Percentiles rank a stretch among this genome's conserved stretches.
Evolutionary conservation across 2,329 filamentous ascomycete species (phyloP).

Genomic region (Pseudonectria buxi): DNA sequence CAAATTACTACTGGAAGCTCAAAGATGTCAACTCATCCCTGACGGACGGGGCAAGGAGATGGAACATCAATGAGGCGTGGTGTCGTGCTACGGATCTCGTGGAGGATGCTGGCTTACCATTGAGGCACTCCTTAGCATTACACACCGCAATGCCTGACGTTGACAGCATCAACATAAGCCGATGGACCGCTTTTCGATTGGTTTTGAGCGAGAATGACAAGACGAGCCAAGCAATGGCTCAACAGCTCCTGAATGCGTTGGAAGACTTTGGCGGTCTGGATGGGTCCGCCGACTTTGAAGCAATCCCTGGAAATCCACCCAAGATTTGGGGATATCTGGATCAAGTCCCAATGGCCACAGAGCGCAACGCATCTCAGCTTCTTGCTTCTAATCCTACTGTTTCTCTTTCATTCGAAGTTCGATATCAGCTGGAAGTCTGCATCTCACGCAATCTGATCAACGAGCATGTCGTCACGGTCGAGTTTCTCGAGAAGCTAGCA

Average conservation of each 20-base stretch:
- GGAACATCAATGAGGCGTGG: constrained; percentile 41
- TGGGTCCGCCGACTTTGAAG: constrained; percentile 33
- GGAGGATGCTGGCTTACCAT: constrained; percentile 26
- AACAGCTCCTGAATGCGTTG: constrained; percentile 46
- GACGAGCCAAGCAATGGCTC: constrained; percentile 27
- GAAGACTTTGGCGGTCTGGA: constrained; percentile 62
- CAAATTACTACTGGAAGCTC: constrained; percentile 38
- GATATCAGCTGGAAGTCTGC: constrained; percentile 90
- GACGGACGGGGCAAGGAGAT: constrained; percentile 24
- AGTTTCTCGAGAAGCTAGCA: constrained; percentile 61
- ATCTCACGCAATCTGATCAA: constrained; percentile 72
- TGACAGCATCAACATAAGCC: constrained; percentile 44
- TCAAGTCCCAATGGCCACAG: constrained; percentile 8
- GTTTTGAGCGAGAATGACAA: constrained; percentile 25
- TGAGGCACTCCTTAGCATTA: constrained; percentile 32
- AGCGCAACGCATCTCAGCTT: constrained; percentile 19
- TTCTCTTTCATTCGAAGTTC: constrained; percentile 59
- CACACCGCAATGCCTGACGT: constrained; percentile 27
- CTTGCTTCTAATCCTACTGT: constrained; percentile 17
- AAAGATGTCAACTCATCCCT: constrained; percentile 28
- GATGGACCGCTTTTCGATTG: constrained; percentile 51
- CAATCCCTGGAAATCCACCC: constrained; percentile 19
- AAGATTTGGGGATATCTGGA: constrained; percentile 28
- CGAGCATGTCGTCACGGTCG: constrained; percentile 62
- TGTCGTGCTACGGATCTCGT: constrained; percentile 41